phyloP scores from a whole-genome alignment of 1,284 basidiomycete species.

The Rhodotorula sp. region DNA sequence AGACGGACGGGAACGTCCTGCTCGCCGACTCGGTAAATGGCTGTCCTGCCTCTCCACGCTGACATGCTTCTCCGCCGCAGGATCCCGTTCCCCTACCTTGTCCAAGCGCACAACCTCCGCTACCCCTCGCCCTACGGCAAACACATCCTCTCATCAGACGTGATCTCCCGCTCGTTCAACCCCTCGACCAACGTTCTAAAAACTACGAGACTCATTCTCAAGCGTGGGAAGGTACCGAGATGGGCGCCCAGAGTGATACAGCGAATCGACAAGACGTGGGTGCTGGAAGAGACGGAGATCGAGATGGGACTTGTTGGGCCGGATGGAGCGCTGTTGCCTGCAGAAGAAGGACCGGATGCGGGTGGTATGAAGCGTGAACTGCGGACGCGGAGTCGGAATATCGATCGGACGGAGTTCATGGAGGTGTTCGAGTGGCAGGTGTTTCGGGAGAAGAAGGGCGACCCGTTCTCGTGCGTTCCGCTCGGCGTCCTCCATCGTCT shows the following conservation, averaged over 20 bases:
- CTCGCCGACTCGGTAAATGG: not conserved
- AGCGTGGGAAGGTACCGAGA: slow-evolving; percentile 50
- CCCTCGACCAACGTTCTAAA: slow-evolving; percentile 44
- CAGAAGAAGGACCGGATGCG: not conserved
- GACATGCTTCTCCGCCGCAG: slow-evolving; percentile 18
- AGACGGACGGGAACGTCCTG: not conserved
- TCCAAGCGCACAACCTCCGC: slow-evolving; percentile 49
- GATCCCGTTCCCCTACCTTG: slow-evolving; percentile 38
- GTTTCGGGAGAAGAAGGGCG: slow-evolving; percentile 6
- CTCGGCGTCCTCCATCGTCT: no score
- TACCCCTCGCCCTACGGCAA: slow-evolving; percentile 51
- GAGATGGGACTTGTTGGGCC: slow-evolving; percentile 20
- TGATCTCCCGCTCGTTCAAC: slow-evolving; percentile 45
- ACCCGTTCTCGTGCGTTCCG: slow-evolving; percentile 24
- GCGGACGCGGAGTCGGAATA: slow-evolving; percentile 33
- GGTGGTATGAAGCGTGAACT: slow-evolving; percentile 6
- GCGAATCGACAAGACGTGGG: slow-evolving; percentile 37
- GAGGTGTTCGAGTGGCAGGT: slow-evolving; percentile 39
- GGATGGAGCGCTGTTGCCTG: not conserved
- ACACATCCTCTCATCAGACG: slow-evolving; percentile 51
- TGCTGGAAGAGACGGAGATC: slow-evolving; percentile 36
- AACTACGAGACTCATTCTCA: slow-evolving; percentile 49
- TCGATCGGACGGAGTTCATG: slow-evolving; percentile 36
- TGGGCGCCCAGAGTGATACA: slow-evolving; percentile 51
- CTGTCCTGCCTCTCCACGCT: not conserved